These are phyloP conservation scores for Casuarina glauca DNA, from an alignment of 306 rosid species.

Conservation along the genomic window DNA sequence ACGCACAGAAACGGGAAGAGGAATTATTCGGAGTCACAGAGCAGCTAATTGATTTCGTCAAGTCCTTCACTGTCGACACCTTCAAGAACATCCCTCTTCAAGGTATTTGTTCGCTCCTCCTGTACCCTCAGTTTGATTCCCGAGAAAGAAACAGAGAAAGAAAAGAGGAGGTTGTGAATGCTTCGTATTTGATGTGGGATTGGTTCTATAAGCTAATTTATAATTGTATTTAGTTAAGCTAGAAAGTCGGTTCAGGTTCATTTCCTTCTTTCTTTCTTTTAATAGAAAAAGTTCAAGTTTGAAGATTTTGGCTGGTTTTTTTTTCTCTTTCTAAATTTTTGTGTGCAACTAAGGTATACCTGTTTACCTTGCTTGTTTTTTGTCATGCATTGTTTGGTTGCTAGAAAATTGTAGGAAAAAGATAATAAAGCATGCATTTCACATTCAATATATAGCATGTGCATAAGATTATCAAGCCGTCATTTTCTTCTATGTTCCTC, in stretches of 20 bases:
- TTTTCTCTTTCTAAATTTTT: background rate
- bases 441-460: too few species aligned
- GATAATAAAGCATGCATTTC: background rate
- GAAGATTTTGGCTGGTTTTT: background rate
- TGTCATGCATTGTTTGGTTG: background rate
- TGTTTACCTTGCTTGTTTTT: background rate
- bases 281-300: background rate
- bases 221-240: background rate
- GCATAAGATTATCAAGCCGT: background rate
- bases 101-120: slow-evolving; percentile 40
- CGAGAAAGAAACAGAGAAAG: background rate
- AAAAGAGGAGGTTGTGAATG: background rate
- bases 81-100: slow-evolving; percentile 70
- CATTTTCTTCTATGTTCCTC: background rate
- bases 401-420: background rate
- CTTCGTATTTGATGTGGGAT: background rate
- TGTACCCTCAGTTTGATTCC: background rate
- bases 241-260: background rate
- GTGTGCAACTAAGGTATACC: background rate
- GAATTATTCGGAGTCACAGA: slow-evolving; percentile 57
- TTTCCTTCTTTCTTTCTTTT: background rate
- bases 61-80: slow-evolving; percentile 72
- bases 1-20: slow-evolving; percentile 23
- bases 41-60: slow-evolving; percentile 52
- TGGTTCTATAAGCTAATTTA: slow-evolving; percentile 1